A percentile compares a stretch with the other conserved stretches of the same genome.
These are phyloP conservation scores for Glomus cerebriforme DNA, from an alignment of 192 early-diverging fungal genomes.

Conservation along the genomic window DNA sequence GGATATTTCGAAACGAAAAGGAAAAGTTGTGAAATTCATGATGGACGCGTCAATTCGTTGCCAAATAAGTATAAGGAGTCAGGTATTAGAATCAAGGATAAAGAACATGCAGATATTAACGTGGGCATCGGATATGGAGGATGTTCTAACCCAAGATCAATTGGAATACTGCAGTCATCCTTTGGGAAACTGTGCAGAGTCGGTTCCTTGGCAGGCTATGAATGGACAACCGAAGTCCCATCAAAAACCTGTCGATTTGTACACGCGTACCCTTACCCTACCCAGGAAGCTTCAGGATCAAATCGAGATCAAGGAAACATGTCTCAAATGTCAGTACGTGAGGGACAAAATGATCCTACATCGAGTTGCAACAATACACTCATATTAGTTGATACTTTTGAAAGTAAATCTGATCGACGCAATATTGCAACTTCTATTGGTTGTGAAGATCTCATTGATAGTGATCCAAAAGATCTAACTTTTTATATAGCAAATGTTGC, in stretches of 20 bases:
- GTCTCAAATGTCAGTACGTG: no score
- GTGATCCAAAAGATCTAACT: constrained; percentile 7
- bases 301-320: background rate
- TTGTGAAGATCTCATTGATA: background rate
- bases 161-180: background rate
- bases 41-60: constrained; percentile 18
- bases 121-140: background rate
- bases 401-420: background rate
- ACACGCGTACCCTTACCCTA: no score
- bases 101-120: constrained; percentile 1
- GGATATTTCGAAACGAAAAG: no score
- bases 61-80: background rate
- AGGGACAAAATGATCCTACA: no score
- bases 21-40: constrained; percentile 10
- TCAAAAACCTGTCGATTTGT: background rate
- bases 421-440: constrained; percentile 8
- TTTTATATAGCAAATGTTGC: constrained; percentile 14
- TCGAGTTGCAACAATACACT: background rate
- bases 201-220: background rate
- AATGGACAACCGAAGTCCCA: background rate
- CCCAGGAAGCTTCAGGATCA: background rate
- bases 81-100: no score
- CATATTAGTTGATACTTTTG: constrained; percentile 17
- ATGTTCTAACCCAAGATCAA: constrained; percentile 1
- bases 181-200: constrained; percentile 20